These are phyloP conservation scores for Sonneratia alba DNA, from an alignment of 345 rosid genomes.

Conservation along the genomic window DNA sequence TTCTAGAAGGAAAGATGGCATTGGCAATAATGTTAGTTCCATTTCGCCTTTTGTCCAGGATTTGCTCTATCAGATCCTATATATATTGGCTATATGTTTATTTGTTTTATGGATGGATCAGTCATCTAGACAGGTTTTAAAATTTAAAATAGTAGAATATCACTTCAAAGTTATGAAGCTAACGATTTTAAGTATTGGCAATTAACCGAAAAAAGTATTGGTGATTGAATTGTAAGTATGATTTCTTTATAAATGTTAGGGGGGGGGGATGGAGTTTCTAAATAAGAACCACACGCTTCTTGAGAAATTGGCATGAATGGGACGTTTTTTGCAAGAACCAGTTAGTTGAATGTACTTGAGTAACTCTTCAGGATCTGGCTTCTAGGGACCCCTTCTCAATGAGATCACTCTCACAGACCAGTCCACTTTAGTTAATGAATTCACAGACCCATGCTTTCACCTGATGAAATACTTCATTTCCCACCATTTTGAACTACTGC, in stretches of 20 bases:
- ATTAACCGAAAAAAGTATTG: background rate
- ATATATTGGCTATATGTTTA: background rate
- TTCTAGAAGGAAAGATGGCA: slow-evolving; percentile 89
- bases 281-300: too few relatives aligned
- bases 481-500: slow-evolving; percentile 5
- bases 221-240: background rate
- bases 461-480: slow-evolving; percentile 3
- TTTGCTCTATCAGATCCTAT: background rate
- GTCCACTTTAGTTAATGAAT: background rate
- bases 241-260: background rate
- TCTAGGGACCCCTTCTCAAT: background rate
- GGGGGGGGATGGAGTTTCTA: too few relatives aligned
- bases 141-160: background rate
- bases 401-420: background rate
- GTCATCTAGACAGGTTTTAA: background rate
- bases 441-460: background rate
- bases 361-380: background rate
- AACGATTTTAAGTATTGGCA: background rate
- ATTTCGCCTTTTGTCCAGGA: background rate
- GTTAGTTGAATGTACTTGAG: background rate
- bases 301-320: background rate
- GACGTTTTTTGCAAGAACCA: background rate
- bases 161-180: background rate
- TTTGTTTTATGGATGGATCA: background rate
- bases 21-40: slow-evolving; percentile 49